These are phyloP conservation scores for Apiotrichum laibachii DNA, from an alignment of 1,284 basidiomycete species.

Conservation along the genomic window DNA sequence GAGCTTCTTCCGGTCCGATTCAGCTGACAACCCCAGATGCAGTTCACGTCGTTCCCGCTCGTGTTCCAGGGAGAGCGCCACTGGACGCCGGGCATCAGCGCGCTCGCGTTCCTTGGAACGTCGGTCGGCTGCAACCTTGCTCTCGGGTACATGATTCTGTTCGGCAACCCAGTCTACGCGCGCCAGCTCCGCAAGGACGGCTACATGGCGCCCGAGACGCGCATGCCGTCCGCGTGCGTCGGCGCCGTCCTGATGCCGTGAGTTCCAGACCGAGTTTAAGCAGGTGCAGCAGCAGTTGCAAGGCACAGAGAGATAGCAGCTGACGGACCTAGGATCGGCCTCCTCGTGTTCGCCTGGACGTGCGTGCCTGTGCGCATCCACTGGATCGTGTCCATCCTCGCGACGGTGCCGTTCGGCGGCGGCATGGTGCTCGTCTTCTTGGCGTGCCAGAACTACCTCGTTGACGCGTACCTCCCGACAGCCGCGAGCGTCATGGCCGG, in stretches of 20 bases:
- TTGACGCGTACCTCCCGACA: constrained; percentile 58
- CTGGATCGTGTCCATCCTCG: constrained; percentile 62
- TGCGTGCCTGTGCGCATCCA: constrained; percentile 56
- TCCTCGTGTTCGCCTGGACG: constrained; percentile 55
- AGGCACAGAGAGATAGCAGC: too few relatives aligned
- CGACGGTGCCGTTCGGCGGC: constrained; percentile 60
- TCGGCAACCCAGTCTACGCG: constrained; percentile 28
- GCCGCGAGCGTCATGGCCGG: constrained; percentile 63
- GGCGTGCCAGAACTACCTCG: constrained; percentile 55
- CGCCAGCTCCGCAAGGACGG: constrained; percentile 19
- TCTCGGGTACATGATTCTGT: constrained; percentile 57
- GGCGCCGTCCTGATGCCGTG: constrained; percentile 59
- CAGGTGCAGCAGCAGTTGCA: too few relatives aligned
- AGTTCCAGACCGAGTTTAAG: background rate
- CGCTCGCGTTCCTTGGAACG: constrained; percentile 64
- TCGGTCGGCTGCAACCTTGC: constrained; percentile 60
- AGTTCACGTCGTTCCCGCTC: constrained; percentile 51
- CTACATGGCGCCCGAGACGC: constrained; percentile 50
- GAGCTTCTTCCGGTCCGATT: background rate
- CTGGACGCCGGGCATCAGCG: constrained; percentile 54
- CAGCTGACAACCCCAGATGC: constrained; percentile 20
- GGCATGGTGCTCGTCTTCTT: constrained; percentile 36
- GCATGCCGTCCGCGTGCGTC: constrained; percentile 60
- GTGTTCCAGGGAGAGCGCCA: constrained; percentile 27
- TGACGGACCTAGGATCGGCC: constrained; percentile 4